A percentile compares a stretch with the other conserved stretches of the same genome.
These are phyloP conservation scores for Lupinus albus DNA, from an alignment of 306 rosid species.

Conservation along the genomic window DNA sequence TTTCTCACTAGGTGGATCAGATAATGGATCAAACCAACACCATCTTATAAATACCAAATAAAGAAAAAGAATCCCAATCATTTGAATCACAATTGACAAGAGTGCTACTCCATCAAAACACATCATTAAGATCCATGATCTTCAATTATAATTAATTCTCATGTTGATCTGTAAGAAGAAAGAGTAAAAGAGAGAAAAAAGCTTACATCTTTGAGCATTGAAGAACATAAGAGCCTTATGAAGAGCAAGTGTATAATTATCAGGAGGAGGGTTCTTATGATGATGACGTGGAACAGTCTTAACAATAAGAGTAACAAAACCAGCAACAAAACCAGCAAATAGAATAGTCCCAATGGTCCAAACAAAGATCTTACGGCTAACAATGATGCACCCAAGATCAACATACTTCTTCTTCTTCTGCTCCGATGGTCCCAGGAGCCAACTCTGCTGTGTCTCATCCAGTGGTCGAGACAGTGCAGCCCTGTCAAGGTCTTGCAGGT, in stretches of 20 bases:
- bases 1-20: neutral
- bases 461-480: slow-evolving; percentile 89
- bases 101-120: neutral
- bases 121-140: neutral
- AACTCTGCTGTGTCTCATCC: slow-evolving; percentile 98
- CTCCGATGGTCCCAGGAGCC: slow-evolving; percentile 90
- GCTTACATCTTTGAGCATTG: slow-evolving; percentile 80
- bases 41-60: too few relatives aligned
- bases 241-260: slow-evolving; percentile 90
- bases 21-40: neutral
- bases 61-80: too few relatives aligned
- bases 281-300: slow-evolving; percentile 89
- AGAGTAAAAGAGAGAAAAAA: too few relatives aligned
- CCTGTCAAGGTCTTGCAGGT: slow-evolving; percentile 75
- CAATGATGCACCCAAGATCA: slow-evolving; percentile 94
- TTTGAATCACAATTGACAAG: too few relatives aligned
- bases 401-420: slow-evolving; percentile 99
- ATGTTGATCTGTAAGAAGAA: too few relatives aligned
- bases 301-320: slow-evolving; percentile 73
- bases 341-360: slow-evolving; percentile 82
- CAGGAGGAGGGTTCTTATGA: slow-evolving; percentile 68
- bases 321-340: slow-evolving; percentile 67
- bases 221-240: slow-evolving; percentile 97
- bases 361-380: slow-evolving; percentile 87
- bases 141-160: neutral